These are phyloP conservation scores for Phytophthora hibernalis DNA, from an alignment of 352 stramenopile genomes.

Conservation along the genomic window DNA sequence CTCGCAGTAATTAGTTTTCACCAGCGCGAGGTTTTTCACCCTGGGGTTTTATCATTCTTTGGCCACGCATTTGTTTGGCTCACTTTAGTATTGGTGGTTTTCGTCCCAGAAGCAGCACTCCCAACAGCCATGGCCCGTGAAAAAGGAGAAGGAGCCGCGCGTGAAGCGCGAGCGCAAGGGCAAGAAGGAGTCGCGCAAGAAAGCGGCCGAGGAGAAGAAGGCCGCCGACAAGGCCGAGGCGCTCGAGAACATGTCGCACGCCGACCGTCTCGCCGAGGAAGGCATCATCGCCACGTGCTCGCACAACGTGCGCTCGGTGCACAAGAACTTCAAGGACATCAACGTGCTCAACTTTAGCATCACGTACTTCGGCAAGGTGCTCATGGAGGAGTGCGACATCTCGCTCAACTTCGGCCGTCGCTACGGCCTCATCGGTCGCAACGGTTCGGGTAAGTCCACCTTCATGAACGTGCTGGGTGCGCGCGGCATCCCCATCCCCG, in stretches of 20 bases:
- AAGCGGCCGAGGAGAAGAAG: conserved; percentile 81
- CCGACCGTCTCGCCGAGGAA: conserved; percentile 92
- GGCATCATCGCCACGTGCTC: conserved; percentile 98
- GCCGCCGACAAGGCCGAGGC: conserved; percentile 67
- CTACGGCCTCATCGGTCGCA: conserved; percentile 97
- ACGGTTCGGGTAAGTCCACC: conserved; percentile 97
- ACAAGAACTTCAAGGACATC: conserved; percentile 98
- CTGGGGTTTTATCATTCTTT: conserved; percentile 21
- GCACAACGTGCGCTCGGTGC: conserved; percentile 89
- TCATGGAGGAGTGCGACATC: conserved; percentile 97
- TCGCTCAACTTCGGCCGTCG: conserved; percentile 98
- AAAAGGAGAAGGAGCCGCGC: conserved; percentile 64
- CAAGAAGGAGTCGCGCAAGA: conserved; percentile 85
- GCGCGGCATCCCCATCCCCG: conserved; percentile 94
- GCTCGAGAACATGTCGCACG: conserved; percentile 75
- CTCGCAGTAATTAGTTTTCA: not conserved
- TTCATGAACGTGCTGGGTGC: conserved; percentile 98
- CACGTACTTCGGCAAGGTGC: conserved; percentile 95
- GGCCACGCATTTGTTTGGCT: conserved; percentile 26
- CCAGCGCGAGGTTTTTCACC: conserved; percentile 12
- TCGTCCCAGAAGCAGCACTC: conserved; percentile 17
- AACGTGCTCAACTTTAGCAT: conserved; percentile 98
- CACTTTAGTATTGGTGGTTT: conserved; percentile 46
- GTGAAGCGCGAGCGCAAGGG: conserved; percentile 81
- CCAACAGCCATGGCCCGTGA: conserved; percentile 30